A percentile compares a stretch with the other conserved stretches of the same genome.
phyloP scores from a whole-genome alignment of 306 rosid genomes.

The Astragalus glycyphyllos region DNA sequence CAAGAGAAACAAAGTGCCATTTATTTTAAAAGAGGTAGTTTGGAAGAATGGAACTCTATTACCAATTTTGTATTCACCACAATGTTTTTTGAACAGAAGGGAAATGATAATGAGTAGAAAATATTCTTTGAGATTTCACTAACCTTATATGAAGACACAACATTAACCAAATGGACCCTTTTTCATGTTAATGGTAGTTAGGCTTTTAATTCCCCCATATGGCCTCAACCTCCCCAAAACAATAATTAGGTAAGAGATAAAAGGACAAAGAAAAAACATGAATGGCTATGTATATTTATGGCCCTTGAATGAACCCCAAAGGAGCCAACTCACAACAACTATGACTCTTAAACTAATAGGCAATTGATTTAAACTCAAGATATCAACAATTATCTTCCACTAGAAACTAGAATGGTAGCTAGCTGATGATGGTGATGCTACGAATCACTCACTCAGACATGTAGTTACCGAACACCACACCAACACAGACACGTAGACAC shows the following conservation, averaged over 20 bases:
- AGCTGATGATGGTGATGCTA: not conserved
- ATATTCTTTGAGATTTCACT: slow-evolving; percentile 22
- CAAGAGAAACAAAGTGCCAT: slow-evolving; percentile 10
- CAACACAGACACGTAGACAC: no score
- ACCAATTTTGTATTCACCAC: not conserved
- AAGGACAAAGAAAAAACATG: slow-evolving; percentile 38
- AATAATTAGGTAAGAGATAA: slow-evolving; percentile 44
- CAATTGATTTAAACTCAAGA: slow-evolving; percentile 49
- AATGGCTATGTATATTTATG: slow-evolving; percentile 37
- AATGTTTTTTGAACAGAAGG: not conserved
- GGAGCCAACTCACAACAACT: slow-evolving; percentile 49
- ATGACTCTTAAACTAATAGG: slow-evolving; percentile 51
- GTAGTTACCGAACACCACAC: no score
- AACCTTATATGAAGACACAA: not conserved
- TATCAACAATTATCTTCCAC: slow-evolving; percentile 40
- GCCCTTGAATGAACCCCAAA: slow-evolving; percentile 41
- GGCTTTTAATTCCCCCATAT: slow-evolving; percentile 38
- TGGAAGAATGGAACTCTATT: slow-evolving; percentile 2
- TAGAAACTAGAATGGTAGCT: slow-evolving; percentile 44
- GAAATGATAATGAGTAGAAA: slow-evolving; percentile 4
- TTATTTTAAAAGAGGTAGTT: slow-evolving; percentile 13
- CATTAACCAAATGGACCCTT: slow-evolving; percentile 35
- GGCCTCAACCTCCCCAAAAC: slow-evolving; percentile 27
- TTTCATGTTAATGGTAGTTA: slow-evolving; percentile 35
- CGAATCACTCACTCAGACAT: no score